These are phyloP conservation scores for Apocynum venetum DNA, from an alignment of 257 asterid genomes.

Conservation along the genomic window DNA sequence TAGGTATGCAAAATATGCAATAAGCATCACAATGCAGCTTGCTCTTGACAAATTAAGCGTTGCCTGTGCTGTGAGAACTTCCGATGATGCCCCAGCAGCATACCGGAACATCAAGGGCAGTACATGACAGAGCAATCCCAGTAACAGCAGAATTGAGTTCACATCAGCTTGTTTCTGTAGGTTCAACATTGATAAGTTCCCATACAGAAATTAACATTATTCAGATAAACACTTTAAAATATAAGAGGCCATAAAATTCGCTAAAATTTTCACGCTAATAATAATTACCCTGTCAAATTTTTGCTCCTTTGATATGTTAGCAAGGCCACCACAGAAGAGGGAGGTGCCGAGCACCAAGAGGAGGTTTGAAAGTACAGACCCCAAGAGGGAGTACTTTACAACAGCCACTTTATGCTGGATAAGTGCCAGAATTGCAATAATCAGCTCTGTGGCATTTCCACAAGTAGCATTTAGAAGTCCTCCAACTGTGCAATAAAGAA, in stretches of 20 bases:
- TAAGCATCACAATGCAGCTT: constrained; percentile 68
- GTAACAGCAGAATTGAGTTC: constrained; percentile 54
- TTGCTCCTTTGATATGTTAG: constrained; percentile 53
- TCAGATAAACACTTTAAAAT: too few species aligned
- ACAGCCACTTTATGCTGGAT: constrained; percentile 64
- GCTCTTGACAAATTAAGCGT: constrained; percentile 60
- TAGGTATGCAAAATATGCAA: constrained; percentile 69
- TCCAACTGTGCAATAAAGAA: constrained; percentile 53
- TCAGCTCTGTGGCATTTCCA: constrained; percentile 92
- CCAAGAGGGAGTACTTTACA: constrained; percentile 77
- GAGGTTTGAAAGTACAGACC: constrained; percentile 89
- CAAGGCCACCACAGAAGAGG: constrained; percentile 92
- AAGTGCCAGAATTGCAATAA: constrained; percentile 75
- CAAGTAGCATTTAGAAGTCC: constrained; percentile 96
- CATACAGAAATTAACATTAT: too few species aligned
- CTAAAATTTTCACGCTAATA: too few species aligned
- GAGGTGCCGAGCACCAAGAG: constrained; percentile 91
- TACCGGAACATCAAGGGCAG: constrained; percentile 59
- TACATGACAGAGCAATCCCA: constrained; percentile 72
- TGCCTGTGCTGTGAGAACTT: constrained; percentile 22
- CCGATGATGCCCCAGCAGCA: constrained; percentile 33
- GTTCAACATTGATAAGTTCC: neutral
- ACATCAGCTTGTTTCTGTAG: constrained; percentile 85
- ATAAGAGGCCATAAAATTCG: too few species aligned
- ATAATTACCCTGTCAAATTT: constrained; percentile 59